These are phyloP conservation scores for Onygena corvina DNA, from an alignment of 2,329 filamentous ascomycete genomes.

Conservation along the genomic window DNA sequence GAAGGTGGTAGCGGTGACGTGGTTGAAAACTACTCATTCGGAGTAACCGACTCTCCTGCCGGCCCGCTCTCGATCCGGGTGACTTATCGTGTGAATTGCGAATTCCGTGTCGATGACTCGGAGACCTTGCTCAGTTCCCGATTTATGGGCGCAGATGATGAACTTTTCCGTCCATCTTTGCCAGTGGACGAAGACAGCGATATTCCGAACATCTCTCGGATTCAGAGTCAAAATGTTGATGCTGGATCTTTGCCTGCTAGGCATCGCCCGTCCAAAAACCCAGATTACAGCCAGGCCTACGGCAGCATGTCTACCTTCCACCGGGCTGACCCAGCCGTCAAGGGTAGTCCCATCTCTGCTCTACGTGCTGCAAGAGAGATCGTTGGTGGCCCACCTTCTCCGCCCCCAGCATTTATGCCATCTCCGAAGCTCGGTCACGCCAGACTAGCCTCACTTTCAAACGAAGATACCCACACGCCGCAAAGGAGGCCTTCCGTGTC, in stretches of 20 bases:
- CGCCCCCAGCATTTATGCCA: slow-evolving; percentile 40
- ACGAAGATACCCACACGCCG: slow-evolving; percentile 38
- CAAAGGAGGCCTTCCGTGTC: slow-evolving; percentile 69
- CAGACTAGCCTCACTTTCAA: slow-evolving; percentile 39
- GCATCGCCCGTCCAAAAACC: slow-evolving; percentile 39
- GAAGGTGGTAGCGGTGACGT: slow-evolving; percentile 50
- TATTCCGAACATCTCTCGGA: too few species aligned
- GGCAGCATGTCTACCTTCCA: slow-evolving; percentile 84
- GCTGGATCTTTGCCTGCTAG: slow-evolving; percentile 63
- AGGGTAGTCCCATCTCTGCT: slow-evolving; percentile 76
- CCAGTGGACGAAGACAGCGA: slow-evolving; percentile 35
- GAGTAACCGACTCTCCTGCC: slow-evolving; percentile 72
- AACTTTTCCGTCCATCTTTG: slow-evolving; percentile 70
- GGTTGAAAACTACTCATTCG: slow-evolving; percentile 67
- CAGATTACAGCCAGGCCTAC: slow-evolving; percentile 66
- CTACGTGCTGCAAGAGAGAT: slow-evolving; percentile 55
- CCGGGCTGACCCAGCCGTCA: slow-evolving; percentile 58
- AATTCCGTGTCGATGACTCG: slow-evolving; percentile 81
- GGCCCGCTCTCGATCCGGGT: slow-evolving; percentile 73
- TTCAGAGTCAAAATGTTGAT: slow-evolving; percentile 35
- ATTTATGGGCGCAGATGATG: slow-evolving; percentile 83
- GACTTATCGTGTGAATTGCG: slow-evolving; percentile 75
- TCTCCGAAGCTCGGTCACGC: slow-evolving; percentile 34
- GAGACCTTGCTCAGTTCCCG: slow-evolving; percentile 83
- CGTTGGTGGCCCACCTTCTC: slow-evolving; percentile 36